These are phyloP conservation scores for Talaromyces atroroseus DNA, from an alignment of 2,329 filamentous ascomycete species.

Conservation along the genomic window DNA sequence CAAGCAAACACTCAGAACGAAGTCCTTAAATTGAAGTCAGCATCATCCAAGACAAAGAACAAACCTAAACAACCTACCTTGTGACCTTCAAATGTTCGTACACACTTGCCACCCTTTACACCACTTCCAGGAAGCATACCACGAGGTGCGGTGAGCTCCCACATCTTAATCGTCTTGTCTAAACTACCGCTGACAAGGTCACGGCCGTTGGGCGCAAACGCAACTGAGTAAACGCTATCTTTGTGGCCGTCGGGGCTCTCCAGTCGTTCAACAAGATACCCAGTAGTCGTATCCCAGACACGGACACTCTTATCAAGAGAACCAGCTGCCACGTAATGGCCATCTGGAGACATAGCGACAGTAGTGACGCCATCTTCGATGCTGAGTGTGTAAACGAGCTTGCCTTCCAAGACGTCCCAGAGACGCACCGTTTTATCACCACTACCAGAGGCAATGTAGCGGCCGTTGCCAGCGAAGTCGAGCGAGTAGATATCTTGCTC, in stretches of 20 bases:
- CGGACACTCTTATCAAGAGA: constrained; percentile 96
- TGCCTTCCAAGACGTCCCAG: constrained; percentile 86
- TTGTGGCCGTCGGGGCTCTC: constrained; percentile 93
- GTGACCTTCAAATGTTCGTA: constrained; percentile 96
- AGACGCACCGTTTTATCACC: constrained; percentile 91
- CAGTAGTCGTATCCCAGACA: constrained; percentile 87
- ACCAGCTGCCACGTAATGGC: constrained; percentile 87
- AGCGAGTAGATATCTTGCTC: constrained; percentile 98
- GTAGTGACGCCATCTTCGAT: constrained; percentile 98
- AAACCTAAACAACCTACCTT: constrained; percentile 54
- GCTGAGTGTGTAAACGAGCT: constrained; percentile 74
- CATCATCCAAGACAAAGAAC: constrained; percentile 8
- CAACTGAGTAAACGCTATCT: constrained; percentile 93
- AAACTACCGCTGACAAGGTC: constrained; percentile 91
- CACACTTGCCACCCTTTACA: constrained; percentile 82
- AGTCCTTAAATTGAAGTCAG: constrained; percentile 58
- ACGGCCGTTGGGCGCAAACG: constrained; percentile 88
- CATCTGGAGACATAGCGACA: constrained; percentile 93
- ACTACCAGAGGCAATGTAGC: constrained; percentile 90
- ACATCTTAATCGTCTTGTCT: constrained; percentile 99
- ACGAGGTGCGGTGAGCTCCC: constrained; percentile 76
- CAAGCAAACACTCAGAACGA: constrained; percentile 90
- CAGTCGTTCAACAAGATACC: constrained; percentile 81
- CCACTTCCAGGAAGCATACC: constrained; percentile 60
- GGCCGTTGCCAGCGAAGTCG: constrained; percentile 88